phyloP scores from a whole-genome alignment of 306 rosid species.

The Vicia faba region DNA sequence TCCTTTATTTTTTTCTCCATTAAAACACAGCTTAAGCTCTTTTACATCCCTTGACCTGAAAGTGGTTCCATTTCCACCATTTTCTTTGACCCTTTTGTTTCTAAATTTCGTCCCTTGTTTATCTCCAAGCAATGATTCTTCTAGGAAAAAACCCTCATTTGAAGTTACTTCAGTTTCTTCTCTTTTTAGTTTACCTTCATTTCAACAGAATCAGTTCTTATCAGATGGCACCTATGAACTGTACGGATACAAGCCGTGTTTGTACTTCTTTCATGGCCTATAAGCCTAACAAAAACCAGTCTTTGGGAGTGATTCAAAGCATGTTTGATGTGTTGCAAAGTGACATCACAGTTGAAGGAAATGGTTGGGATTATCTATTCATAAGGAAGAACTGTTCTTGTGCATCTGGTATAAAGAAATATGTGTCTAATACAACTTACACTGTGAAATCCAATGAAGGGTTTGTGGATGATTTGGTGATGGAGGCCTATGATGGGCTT shows the following conservation, averaged over 20 bases:
- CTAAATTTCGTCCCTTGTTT: background rate
- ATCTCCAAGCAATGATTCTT: constrained; percentile 49
- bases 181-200: constrained; percentile 43
- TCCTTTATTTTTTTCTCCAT: constrained; percentile 9
- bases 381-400: constrained; percentile 90
- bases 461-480: constrained; percentile 60
- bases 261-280: constrained; percentile 90
- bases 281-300: constrained; percentile 61
- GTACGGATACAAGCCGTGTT: constrained; percentile 75
- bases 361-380: constrained; percentile 62
- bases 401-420: constrained; percentile 53
- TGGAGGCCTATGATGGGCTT: constrained; percentile 80
- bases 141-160: constrained; percentile 28
- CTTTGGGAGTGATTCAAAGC: constrained; percentile 65
- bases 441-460: constrained; percentile 69
- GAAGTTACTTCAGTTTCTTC: constrained; percentile 39
- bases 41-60: constrained; percentile 14
- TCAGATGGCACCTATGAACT: constrained; percentile 58
- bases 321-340: constrained; percentile 85
- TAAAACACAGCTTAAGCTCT: constrained; percentile 12
- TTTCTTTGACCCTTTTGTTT: constrained; percentile 38
- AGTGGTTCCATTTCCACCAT: constrained; percentile 7
- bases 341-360: constrained; percentile 80
- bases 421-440: constrained; percentile 38
- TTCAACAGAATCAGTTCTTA: constrained; percentile 34